phyloP scores from a whole-genome alignment of 2,329 filamentous ascomycete genomes.

The Cordyceps cateniannulata region DNA sequence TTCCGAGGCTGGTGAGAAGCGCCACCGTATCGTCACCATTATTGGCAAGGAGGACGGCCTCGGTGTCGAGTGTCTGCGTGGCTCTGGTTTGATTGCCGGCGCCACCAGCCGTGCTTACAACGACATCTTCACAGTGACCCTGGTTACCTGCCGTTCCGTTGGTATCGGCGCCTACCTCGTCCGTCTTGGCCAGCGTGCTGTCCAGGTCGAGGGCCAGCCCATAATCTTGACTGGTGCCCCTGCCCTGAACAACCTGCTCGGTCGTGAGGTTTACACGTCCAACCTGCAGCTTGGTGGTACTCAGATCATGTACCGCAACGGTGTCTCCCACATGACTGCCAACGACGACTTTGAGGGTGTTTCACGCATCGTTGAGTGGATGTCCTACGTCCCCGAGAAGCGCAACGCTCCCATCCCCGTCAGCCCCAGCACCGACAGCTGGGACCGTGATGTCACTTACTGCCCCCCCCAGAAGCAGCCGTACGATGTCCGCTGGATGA shows the following conservation, averaged over 20 bases:
- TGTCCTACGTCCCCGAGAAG: slow-evolving; percentile 95
- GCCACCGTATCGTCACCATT: slow-evolving; percentile 90
- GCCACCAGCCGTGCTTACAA: slow-evolving; percentile 96
- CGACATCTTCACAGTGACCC: slow-evolving; percentile 96
- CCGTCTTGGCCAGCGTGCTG: slow-evolving; percentile 93
- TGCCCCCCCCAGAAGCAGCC: slow-evolving; percentile 74
- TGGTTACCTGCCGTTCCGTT: slow-evolving; percentile 96
- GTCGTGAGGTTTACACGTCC: slow-evolving; percentile 96
- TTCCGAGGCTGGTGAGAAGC: slow-evolving; percentile 77
- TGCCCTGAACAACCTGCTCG: slow-evolving; percentile 95
- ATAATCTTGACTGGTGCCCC: slow-evolving; percentile 98
- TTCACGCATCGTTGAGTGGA: slow-evolving; percentile 95
- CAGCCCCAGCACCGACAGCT: slow-evolving; percentile 73
- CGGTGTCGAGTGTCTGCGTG: slow-evolving; percentile 94
- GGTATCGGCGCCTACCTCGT: slow-evolving; percentile 99
- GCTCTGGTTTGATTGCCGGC: slow-evolving; percentile 96
- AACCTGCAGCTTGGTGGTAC: slow-evolving; percentile 98
- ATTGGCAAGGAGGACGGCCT: slow-evolving; percentile 91
- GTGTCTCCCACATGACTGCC: slow-evolving; percentile 98
- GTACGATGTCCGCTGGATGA: slow-evolving; percentile 92
- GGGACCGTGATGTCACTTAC: slow-evolving; percentile 90
- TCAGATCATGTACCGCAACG: slow-evolving; percentile 99
- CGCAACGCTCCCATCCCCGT: slow-evolving; percentile 91
- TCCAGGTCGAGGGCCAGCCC: slow-evolving; percentile 97
- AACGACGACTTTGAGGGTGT: slow-evolving; percentile 97